Evolutionary conservation across 257 asterid genomes (phyloP).

Genomic region (Nicotiana tabacum): DNA sequence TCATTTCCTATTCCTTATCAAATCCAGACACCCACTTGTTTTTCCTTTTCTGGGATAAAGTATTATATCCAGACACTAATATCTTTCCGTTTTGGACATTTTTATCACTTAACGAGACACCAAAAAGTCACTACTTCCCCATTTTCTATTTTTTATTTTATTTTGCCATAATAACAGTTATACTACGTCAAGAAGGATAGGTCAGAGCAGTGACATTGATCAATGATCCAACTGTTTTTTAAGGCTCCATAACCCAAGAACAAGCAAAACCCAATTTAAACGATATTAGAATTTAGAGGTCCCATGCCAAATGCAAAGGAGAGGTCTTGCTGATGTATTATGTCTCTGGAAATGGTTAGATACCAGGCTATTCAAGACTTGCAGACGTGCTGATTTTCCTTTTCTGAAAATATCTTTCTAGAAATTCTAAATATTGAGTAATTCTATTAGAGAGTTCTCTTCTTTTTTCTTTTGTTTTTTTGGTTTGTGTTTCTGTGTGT

Average conservation of each 20-base stretch:
- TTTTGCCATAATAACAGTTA: neutral
- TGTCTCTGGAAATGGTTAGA: neutral
- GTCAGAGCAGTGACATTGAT: neutral
- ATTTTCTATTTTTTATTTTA: neutral
- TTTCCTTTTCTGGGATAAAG: neutral
- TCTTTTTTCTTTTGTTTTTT: neutral
- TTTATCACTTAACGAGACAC: neutral
- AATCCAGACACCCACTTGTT: neutral
- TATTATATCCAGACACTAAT: neutral
- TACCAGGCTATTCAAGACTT: neutral
- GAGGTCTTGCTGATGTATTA: neutral
- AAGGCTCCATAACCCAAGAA: neutral
- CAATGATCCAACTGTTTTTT: neutral
- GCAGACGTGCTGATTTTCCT: neutral
- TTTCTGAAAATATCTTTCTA: neutral
- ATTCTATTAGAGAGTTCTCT: neutral
- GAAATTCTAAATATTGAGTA: neutral
- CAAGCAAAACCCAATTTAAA: neutral
- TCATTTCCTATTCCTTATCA: neutral
- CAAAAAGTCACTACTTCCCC: neutral
- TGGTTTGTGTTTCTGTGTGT: no score
- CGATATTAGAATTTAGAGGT: neutral
- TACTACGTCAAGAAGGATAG: neutral
- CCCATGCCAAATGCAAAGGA: neutral
- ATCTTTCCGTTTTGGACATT: neutral